A percentile compares a stretch with the other conserved stretches of the same genome.
Evolutionary conservation across 805 yeast species (phyloP).

Genomic region (Diddensiella caesifluorescens): DNA sequence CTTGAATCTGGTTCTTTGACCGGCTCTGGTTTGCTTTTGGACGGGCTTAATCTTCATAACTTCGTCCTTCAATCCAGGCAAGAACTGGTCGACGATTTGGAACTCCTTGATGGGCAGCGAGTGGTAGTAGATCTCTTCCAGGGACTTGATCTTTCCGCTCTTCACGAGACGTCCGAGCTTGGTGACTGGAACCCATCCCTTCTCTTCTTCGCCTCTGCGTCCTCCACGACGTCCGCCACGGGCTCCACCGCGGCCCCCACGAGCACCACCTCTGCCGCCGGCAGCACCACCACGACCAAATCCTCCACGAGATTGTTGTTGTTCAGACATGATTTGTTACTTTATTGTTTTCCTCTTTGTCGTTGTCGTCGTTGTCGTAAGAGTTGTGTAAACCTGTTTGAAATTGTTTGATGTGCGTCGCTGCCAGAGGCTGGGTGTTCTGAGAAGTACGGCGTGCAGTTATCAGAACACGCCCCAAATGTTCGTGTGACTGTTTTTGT

Average conservation of each 20-base stretch:
- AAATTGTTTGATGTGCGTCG: background rate
- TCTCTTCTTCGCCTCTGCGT: slow-evolving; percentile 87
- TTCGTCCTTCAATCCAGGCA: slow-evolving; percentile 95
- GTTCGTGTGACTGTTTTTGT: too few species aligned
- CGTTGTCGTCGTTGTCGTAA: background rate
- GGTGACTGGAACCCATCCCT: slow-evolving; percentile 99
- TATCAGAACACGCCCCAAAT: too few species aligned
- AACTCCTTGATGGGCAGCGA: slow-evolving; percentile 98
- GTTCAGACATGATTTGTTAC: slow-evolving; percentile 4
- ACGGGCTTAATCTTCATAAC: slow-evolving; percentile 99
- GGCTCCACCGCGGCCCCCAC: slow-evolving; percentile 38
- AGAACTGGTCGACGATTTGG: slow-evolving; percentile 95
- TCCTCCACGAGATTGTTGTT: slow-evolving; percentile 33
- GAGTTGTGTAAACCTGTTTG: background rate
- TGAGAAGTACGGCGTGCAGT: too few species aligned
- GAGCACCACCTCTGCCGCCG: slow-evolving; percentile 29
- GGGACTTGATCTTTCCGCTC: slow-evolving; percentile 94
- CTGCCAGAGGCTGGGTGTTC: too few species aligned
- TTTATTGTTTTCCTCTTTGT: background rate
- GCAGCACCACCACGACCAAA: slow-evolving; percentile 36
- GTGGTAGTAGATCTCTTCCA: slow-evolving; percentile 99
- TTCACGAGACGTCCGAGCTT: slow-evolving; percentile 99
- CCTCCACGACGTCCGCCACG: slow-evolving; percentile 64
- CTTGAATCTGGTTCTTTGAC: slow-evolving; percentile 99
- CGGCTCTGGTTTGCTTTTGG: slow-evolving; percentile 99